These are phyloP conservation scores for Fragilaria crotonensis DNA, from an alignment of 108 stramenopile species.

Conservation along the genomic window DNA sequence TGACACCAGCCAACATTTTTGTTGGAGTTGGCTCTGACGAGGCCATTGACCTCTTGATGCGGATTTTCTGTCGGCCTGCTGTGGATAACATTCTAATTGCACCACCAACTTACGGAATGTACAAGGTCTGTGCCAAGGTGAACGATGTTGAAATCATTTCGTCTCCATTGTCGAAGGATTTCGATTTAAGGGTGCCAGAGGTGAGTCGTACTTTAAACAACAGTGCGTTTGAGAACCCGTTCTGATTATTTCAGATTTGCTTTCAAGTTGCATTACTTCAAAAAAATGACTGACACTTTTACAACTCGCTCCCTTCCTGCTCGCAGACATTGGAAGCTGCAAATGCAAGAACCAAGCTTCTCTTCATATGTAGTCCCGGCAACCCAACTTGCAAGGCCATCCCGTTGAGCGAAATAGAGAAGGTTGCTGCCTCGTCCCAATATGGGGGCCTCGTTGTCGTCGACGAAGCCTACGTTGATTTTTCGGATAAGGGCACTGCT, in stretches of 20 bases:
- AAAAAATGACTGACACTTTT: constrained; percentile 2
- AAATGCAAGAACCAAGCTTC: constrained; percentile 67
- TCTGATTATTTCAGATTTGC: background rate
- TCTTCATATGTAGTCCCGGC: constrained; percentile 93
- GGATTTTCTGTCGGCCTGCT: constrained; percentile 89
- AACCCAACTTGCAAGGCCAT: constrained; percentile 91
- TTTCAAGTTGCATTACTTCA: background rate
- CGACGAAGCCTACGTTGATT: constrained; percentile 96
- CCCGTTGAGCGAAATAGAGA: constrained; percentile 61
- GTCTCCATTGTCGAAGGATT: constrained; percentile 73
- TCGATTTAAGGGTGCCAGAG: constrained; percentile 60
- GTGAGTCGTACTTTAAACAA: constrained; percentile 25
- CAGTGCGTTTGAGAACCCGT: background rate
- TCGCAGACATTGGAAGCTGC: constrained; percentile 57
- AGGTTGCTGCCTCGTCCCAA: constrained; percentile 34
- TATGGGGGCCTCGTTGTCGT: constrained; percentile 82
- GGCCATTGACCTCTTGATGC: constrained; percentile 93
- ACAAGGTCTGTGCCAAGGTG: constrained; percentile 93
- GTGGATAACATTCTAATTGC: constrained; percentile 79
- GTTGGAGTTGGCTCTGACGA: constrained; percentile 95
- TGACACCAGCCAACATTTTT: constrained; percentile 84
- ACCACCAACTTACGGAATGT: constrained; percentile 97
- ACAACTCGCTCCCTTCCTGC: background rate
- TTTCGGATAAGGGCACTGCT: constrained; percentile 40
- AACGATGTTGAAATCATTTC: constrained; percentile 80